Percentiles rank a stretch among this genome's conserved stretches.
Conservation (phyloP, 164 flowering plant species). For the Cinnamomum chago region DNA sequence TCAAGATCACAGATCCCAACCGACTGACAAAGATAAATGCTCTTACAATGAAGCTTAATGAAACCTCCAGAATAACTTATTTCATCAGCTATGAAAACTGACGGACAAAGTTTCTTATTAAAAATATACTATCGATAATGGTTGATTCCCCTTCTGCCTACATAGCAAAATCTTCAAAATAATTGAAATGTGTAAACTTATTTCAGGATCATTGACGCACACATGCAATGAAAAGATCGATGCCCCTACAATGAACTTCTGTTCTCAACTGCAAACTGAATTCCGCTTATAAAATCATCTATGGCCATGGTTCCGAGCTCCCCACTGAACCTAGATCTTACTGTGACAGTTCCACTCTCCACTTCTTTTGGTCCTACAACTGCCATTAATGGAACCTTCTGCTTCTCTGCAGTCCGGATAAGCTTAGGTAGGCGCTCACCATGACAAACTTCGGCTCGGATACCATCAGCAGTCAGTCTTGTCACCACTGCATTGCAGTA, state of each 20-base stretch:
- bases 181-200: too few relatives aligned
- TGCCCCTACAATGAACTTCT: conserved; percentile 34
- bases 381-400: conserved; percentile 88
- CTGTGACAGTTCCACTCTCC: conserved; percentile 62
- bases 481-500: conserved; percentile 60
- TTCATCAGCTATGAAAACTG: too few relatives aligned
- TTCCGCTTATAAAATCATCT: conserved; percentile 58
- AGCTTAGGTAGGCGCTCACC: conserved; percentile 93
- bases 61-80: too few relatives aligned
- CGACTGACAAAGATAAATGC: too few relatives aligned
- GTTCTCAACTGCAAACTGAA: conserved; percentile 40
- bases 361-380: conserved; percentile 95
- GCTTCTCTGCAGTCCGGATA: conserved; percentile 84
- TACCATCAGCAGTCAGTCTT: conserved; percentile 49
- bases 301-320: conserved; percentile 72
- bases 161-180: too few relatives aligned
- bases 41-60: too few relatives aligned
- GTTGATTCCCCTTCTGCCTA: too few relatives aligned
- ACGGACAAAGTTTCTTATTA: too few relatives aligned
- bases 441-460: conserved; percentile 79
- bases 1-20: too few relatives aligned
- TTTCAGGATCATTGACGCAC: not conserved
- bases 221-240: not conserved
- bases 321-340: conserved; percentile 80
- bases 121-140: too few relatives aligned